Evolutionary conservation across 2,329 filamentous ascomycete species (phyloP), one percentile per base, ranked within the genome.

Genomic region (Sarocladium kiliense): DNA sequence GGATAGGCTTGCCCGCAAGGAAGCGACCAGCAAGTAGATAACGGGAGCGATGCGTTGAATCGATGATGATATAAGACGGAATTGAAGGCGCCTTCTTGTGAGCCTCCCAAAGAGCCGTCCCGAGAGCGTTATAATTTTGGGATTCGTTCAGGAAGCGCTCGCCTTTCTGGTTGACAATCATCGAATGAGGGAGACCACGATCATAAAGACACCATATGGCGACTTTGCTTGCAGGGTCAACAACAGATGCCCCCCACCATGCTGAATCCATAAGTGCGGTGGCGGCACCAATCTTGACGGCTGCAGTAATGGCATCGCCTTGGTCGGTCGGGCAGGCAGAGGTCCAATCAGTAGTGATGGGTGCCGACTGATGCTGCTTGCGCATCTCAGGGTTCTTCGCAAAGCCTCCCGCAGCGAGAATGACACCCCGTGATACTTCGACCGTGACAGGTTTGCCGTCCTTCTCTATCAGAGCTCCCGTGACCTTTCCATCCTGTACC

Each of bases 341-440:
- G 4, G 65, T 65, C 66, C 65, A 70, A 11, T 63, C 54, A 2
- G 59, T 51, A 27, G 49, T 65, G 27, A 60, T 58, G 9, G 60
- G 61, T 2, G 56, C 21, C 6, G 57, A 53, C 1, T 60, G 59
- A 53, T 64, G 62, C 56, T 62, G 47, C 19, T 64, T 54, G n/a
- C 70, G 63, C 61, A 71, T 65, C 10, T 57, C 53, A 6, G 54
- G 41, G 50, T 70, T 70, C 16, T 62, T 60, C 0, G 69, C 64
- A 57, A 72, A 73, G 3, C 70, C 70, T 5, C 68, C 70, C 6
- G 67, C 68, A 6, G 64, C 63, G 9, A 72, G 61, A 10, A 73
- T 56, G 12, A 71, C 66, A 12, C 66, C 68, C n/a, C 58, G 53
- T 1, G 54, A 58, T 7, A 67, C 63, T 2, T 61, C 54, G 49